These are phyloP conservation scores for Boletus vinaceobasis DNA, from an alignment of 768 basidiomycete species.

Conservation along the genomic window DNA sequence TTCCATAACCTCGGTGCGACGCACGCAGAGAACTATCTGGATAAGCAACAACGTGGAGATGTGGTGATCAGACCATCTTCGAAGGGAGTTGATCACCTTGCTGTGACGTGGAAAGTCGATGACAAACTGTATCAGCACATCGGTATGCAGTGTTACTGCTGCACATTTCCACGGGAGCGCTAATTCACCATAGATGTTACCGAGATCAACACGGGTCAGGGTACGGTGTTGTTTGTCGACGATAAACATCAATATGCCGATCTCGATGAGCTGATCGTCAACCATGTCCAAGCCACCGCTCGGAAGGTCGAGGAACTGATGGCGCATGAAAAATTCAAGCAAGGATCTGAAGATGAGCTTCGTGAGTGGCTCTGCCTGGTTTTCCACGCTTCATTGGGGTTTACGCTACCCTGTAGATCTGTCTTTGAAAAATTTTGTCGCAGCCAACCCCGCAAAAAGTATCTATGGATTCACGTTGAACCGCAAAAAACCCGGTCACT, in stretches of 20 bases:
- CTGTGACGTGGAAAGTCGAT: conserved; percentile 99
- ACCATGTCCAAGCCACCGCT: conserved; percentile 92
- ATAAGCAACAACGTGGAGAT: conserved; percentile 90
- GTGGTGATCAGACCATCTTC: conserved; percentile 96
- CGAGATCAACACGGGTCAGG: conserved; percentile 73
- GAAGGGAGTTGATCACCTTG: conserved; percentile 88
- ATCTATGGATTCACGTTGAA: conserved; percentile 96
- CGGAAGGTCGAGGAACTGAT: conserved; percentile 92
- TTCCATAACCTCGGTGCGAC: conserved; percentile 92
- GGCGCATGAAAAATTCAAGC: conserved; percentile 93
- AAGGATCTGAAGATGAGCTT: conserved; percentile 81
- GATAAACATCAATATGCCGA: conserved; percentile 82
- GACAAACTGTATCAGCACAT: conserved; percentile 95
- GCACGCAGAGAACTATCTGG: conserved; percentile 86
- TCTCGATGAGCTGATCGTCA: conserved; percentile 95
- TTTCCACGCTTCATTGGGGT: not conserved
- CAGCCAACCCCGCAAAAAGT: conserved; percentile 90
- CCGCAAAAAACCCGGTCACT: conserved; percentile 85
- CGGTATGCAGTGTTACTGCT: conserved; percentile 46
- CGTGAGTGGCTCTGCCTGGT: conserved; percentile 52
- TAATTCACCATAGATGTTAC: conserved; percentile 60
- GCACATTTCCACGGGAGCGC: not conserved
- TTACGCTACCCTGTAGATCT: conserved; percentile 50
- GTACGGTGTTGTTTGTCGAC: conserved; percentile 69
- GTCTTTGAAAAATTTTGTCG: conserved; percentile 84